Conservation (phyloP, 192 early-diverging fungal genomes). For the Phlyctochytrium arcticum region DNA sequence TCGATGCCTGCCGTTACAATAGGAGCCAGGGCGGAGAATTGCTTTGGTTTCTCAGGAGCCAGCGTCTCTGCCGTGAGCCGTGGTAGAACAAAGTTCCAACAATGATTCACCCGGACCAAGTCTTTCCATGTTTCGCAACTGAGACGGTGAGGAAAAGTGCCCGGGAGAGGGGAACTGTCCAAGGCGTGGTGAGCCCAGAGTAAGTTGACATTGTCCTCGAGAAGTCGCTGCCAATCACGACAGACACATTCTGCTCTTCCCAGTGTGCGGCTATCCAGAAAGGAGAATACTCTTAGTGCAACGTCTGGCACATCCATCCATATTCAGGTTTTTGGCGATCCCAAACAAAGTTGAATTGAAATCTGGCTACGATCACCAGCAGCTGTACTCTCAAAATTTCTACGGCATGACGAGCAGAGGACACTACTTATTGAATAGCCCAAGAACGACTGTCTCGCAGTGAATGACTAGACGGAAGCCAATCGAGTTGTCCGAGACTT, state of each 20-base stretch:
- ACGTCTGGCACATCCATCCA: slow-evolving; percentile 18
- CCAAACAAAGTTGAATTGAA: no score
- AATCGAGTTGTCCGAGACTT: no score
- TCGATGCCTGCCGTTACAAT: no score
- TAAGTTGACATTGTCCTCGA: neutral
- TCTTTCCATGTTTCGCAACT: slow-evolving; percentile 18
- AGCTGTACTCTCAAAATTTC: no score
- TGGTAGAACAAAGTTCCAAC: neutral
- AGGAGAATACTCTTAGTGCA: slow-evolving; percentile 6
- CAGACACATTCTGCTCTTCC: slow-evolving; percentile 4
- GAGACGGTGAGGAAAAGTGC: neutral
- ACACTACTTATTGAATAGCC: no score
- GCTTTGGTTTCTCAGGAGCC: no score
- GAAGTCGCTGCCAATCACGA: neutral
- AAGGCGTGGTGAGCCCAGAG: neutral
- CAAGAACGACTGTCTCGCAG: no score
- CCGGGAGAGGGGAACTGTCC: neutral
- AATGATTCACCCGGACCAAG: neutral
- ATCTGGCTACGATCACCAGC: no score
- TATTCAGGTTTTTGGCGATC: no score
- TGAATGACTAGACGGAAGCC: no score
- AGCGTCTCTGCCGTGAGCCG: neutral
- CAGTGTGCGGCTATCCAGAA: neutral
- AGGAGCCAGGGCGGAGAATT: neutral
- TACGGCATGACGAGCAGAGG: no score